phyloP scores from a whole-genome alignment of 2,329 filamentous ascomycete genomes.

The Dendryphion nanum region DNA sequence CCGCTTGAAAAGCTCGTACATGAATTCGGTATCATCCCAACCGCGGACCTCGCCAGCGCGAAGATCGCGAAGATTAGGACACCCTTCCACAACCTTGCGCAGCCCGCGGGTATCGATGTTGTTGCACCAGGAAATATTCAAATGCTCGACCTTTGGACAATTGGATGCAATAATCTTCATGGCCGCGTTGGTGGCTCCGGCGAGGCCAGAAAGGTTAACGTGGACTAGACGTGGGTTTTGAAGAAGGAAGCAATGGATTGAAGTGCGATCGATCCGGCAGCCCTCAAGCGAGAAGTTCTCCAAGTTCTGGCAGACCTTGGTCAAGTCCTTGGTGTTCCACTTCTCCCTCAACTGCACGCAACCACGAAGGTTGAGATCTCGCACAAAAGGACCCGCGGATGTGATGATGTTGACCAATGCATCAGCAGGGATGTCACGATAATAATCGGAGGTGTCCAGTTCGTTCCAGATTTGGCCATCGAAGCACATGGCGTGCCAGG shows the following conservation, averaged over 20 bases:
- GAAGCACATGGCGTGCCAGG: constrained; percentile 81
- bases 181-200: constrained; percentile 75
- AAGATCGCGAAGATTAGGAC: constrained; percentile 72
- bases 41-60: constrained; percentile 78
- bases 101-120: constrained; percentile 79
- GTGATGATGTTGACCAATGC: constrained; percentile 83
- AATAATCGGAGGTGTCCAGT: constrained; percentile 81
- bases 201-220: constrained; percentile 81
- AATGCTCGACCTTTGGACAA: constrained; percentile 75
- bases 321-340: constrained; percentile 72
- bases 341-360: constrained; percentile 86
- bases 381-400: constrained; percentile 83
- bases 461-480: constrained; percentile 92
- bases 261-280: constrained; percentile 77
- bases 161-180: constrained; percentile 82
- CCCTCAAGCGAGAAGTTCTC: constrained; percentile 87
- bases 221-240: constrained; percentile 77
- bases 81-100: constrained; percentile 68
- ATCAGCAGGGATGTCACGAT: constrained; percentile 79
- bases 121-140: constrained; percentile 93
- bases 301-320: constrained; percentile 82
- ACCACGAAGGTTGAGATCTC: constrained; percentile 84
- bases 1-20: constrained; percentile 70
- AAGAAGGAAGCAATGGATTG: constrained; percentile 75
- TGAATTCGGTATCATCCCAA: constrained; percentile 72